Conservation (phyloP, 1,284 basidiomycete species). For the Boletellus deceptivus region DNA sequence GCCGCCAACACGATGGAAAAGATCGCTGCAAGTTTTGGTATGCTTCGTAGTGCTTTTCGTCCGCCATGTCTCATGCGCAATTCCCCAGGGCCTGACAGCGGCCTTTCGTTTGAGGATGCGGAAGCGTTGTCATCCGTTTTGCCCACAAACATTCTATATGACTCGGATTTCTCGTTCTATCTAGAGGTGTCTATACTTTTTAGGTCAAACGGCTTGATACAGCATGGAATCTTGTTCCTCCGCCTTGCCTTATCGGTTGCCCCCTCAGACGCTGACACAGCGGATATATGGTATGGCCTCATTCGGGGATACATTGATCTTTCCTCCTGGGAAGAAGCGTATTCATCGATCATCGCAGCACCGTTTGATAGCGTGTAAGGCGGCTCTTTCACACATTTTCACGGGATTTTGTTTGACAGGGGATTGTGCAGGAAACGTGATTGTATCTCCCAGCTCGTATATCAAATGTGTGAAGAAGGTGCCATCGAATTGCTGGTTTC, state of each 20-base stretch:
- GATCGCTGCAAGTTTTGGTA: conserved; percentile 78
- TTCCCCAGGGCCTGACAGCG: conserved; percentile 49
- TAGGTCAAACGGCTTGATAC: conserved; percentile 53
- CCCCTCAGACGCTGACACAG: conserved; percentile 50
- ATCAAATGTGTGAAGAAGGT: conserved; percentile 91
- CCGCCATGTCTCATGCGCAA: conserved; percentile 10
- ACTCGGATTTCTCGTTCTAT: conserved; percentile 74
- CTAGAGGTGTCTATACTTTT: conserved; percentile 74
- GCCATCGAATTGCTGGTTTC: conserved; percentile 77
- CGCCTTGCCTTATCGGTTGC: conserved; percentile 74
- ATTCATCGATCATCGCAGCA: conserved; percentile 68
- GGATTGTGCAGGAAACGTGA: conserved; percentile 66
- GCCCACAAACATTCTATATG: conserved; percentile 54
- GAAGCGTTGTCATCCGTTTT: conserved; percentile 63
- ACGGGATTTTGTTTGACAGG: conserved; percentile 7
- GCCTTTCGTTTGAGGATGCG: conserved; percentile 57
- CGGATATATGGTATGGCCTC: conserved; percentile 75
- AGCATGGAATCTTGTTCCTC: conserved; percentile 71
- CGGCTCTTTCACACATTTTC: conserved; percentile 5
- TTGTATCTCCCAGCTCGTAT: conserved; percentile 76
- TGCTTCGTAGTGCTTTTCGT: conserved; percentile 1
- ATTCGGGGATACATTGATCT: conserved; percentile 75
- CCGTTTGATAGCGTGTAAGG: conserved; percentile 79
- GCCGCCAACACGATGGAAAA: conserved; percentile 70
- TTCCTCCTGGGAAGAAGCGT: conserved; percentile 81